phyloP scores from a whole-genome alignment of 345 rosid genomes.

The Citrus australasica region DNA sequence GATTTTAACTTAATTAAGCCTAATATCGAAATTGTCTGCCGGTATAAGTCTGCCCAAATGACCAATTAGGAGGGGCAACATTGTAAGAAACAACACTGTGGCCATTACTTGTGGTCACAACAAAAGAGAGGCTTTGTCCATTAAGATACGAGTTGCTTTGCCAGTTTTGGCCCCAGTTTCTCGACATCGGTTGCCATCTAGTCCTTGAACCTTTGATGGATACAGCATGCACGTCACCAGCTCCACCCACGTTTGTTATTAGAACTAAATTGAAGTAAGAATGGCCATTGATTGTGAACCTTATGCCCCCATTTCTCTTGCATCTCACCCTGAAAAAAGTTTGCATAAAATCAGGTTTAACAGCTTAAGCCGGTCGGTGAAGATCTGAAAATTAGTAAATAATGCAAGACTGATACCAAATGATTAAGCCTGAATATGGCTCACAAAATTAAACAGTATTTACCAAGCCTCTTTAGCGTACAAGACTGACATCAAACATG shows the following conservation, averaged over 20 bases:
- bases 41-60: slow-evolving; percentile 68
- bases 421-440: not conserved
- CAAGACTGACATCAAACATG: not conserved
- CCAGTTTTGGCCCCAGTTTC: slow-evolving; percentile 93
- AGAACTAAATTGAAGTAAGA: slow-evolving; percentile 76
- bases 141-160: slow-evolving; percentile 76
- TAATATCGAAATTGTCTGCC: slow-evolving; percentile 62
- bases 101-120: slow-evolving; percentile 62
- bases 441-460: too few relatives aligned
- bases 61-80: slow-evolving; percentile 63
- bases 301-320: slow-evolving; percentile 63
- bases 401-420: not conserved
- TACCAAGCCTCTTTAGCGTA: not conserved
- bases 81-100: slow-evolving; percentile 60
- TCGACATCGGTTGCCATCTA: slow-evolving; percentile 65
- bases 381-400: not conserved
- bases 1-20: not conserved
- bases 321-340: slow-evolving; percentile 49
- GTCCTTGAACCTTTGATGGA: slow-evolving; percentile 61
- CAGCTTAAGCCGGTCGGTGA: not conserved
- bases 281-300: slow-evolving; percentile 76
- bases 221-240: slow-evolving; percentile 64
- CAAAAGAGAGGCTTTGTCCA: slow-evolving; percentile 68
- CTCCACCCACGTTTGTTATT: slow-evolving; percentile 72
- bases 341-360: not conserved